Percentiles rank a stretch among this genome's conserved stretches.
Conservation (phyloP, 23 red algal genomes). For the Gracilaria gracilis region DNA sequence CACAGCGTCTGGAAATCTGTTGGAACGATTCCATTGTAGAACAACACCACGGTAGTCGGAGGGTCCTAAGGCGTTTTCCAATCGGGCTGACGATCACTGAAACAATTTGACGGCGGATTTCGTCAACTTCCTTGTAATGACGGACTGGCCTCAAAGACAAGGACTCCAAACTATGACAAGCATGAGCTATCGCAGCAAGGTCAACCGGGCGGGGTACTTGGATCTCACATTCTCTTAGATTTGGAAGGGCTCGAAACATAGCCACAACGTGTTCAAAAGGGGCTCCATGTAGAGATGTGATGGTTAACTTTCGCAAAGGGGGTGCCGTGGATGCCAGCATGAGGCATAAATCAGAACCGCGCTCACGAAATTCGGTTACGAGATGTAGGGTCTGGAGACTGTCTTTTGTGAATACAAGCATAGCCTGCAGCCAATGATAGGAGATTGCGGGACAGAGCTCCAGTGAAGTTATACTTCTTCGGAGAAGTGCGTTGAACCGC, state of each 20-base stretch:
- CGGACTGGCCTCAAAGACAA: conserved; percentile 28
- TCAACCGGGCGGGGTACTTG: conserved; percentile 61
- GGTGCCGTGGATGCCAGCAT: conserved; percentile 51
- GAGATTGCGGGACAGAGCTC: neutral
- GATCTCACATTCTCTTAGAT: conserved; percentile 43
- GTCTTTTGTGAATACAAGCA: conserved; percentile 62
- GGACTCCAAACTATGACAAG: conserved; percentile 40
- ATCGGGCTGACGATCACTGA: conserved; percentile 35
- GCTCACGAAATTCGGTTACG: conserved; percentile 7
- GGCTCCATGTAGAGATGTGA: conserved; percentile 22
- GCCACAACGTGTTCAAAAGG: conserved; percentile 71
- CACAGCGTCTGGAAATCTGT: conserved; percentile 41
- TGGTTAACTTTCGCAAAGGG: conserved; percentile 52
- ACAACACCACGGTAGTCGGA: conserved; percentile 63
- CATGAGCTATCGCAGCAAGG: conserved; percentile 52
- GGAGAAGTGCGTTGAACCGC: conserved; percentile 53
- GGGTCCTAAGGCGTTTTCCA: conserved; percentile 22
- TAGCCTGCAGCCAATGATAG: conserved; percentile 37
- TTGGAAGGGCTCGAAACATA: conserved; percentile 59
- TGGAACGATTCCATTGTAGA: conserved; percentile 47
- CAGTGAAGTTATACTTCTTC: conserved; percentile 38
- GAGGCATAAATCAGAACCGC: conserved; percentile 25
- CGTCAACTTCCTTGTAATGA: conserved; percentile 50
- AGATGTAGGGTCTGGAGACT: conserved; percentile 38
- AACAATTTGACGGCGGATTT: conserved; percentile 62